A percentile compares a stretch with the other conserved stretches of the same genome.
Conservation (phyloP, 176 grass and related monocot genomes). For the Calamus simplicifolius region DNA sequence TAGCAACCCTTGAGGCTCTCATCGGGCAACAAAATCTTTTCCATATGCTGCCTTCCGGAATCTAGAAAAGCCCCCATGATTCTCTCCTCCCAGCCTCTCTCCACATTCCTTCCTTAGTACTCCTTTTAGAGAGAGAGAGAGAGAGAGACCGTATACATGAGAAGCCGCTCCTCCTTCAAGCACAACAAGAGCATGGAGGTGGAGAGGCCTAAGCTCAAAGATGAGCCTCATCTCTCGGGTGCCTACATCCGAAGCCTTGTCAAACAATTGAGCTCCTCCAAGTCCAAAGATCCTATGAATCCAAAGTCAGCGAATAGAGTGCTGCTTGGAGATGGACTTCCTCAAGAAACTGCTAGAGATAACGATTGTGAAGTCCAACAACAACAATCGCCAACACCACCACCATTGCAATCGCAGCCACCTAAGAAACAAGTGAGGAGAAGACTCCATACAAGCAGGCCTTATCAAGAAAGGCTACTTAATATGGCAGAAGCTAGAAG, state of each 20-base stretch:
- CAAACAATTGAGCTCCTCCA: constrained; percentile 85
- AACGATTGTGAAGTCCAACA: constrained; percentile 13
- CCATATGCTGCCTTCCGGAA: constrained; percentile 28
- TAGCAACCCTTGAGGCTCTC: constrained; percentile 17
- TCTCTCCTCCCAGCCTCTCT: constrained; percentile 18
- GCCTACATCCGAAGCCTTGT: constrained; percentile 90
- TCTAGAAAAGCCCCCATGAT: constrained; percentile 27
- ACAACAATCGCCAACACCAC: constrained; percentile 17
- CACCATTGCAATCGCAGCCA: constrained; percentile 21
- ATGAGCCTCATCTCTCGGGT: constrained; percentile 73
- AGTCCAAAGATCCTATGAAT: constrained; percentile 18
- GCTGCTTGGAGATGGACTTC: background rate
- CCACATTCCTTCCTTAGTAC: constrained; percentile 7
- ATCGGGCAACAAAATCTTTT: constrained; percentile 7
- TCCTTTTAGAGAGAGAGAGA: constrained; percentile 30
- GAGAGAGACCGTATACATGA: constrained; percentile 21
- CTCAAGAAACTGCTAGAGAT: constrained; percentile 23
- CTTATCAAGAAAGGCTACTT: constrained; percentile 83
- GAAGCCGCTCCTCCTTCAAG: background rate
- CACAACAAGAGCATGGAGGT: constrained; percentile 5
- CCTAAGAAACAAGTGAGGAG: constrained; percentile 95
- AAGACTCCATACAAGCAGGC: constrained; percentile 80
- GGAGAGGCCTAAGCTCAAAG: constrained; percentile 15
- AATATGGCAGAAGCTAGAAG: constrained; percentile 97
- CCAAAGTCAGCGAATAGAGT: background rate